Percentiles rank a stretch among this genome's conserved stretches.
Conservation (phyloP, 805 yeast genomes). For the Candida tallmaniae region DNA sequence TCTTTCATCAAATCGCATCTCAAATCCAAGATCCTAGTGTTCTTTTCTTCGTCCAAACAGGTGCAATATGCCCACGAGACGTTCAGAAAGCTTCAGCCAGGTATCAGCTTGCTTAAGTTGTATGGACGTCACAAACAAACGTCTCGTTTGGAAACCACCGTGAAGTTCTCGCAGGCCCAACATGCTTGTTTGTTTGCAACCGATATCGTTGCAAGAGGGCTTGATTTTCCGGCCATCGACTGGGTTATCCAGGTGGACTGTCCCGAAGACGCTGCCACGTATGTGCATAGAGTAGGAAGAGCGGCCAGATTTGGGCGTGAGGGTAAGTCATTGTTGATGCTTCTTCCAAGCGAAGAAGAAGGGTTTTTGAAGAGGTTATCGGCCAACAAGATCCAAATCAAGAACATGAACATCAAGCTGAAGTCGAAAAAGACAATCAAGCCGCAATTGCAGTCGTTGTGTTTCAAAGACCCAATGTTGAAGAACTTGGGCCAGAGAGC, state of each 20-base stretch:
- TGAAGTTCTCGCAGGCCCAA: conserved; percentile 71
- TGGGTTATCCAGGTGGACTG: conserved; percentile 94
- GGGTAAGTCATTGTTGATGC: conserved; percentile 78
- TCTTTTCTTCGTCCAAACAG: conserved; percentile 83
- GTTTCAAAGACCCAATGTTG: conserved; percentile 87
- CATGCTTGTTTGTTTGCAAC: conserved; percentile 84
- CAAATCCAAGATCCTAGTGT: conserved; percentile 75
- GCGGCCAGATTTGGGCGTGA: conserved; percentile 81
- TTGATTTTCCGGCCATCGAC: conserved; percentile 88
- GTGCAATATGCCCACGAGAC: conserved; percentile 87
- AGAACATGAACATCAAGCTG: conserved; percentile 68
- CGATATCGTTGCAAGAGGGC: conserved; percentile 88
- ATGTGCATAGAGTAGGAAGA: conserved; percentile 88
- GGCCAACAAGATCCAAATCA: conserved; percentile 62
- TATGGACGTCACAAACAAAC: conserved; percentile 90
- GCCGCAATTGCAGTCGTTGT: conserved; percentile 80
- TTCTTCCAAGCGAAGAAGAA: conserved; percentile 79
- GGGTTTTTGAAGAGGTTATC: conserved; percentile 64
- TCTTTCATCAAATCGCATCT: conserved; percentile 81
- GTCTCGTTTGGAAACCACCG: conserved; percentile 79
- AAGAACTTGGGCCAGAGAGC: conserved; percentile 96
- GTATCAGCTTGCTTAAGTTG: conserved; percentile 78
- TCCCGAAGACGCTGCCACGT: conserved; percentile 86
- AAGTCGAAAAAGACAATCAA: conserved; percentile 70
- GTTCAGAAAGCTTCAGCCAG: conserved; percentile 85